Base-by-base conservation (phyloP, 495 filamentous ascomycete species). In the Neurospora sp. region DNA sequence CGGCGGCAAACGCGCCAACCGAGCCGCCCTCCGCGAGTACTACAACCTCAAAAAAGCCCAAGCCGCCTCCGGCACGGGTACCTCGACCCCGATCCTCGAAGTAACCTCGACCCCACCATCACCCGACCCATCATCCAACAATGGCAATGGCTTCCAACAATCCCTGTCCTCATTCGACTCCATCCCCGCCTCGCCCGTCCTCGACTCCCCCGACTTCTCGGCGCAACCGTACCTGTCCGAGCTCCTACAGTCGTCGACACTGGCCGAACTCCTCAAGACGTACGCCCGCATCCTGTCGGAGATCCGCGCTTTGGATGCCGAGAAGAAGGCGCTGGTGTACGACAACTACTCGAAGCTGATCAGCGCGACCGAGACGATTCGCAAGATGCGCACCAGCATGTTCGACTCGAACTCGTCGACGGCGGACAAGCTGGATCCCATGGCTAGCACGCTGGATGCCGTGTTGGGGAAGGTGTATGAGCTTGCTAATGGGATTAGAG, bases 331-430 rank as follows among this genome's bases (percentile, higher is more conserved):
- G 31, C 84, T 99, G 47, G 96, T 99, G 5, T 99, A 99, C 80
- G 96, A 99, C 80, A 99, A 99, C 80, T 99, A 98, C 81, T 93
- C 89, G 74, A 98, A 98, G 84, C 83, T 99, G 77, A 98, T 99
- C 74, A 88, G 89, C 20, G 96, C 96, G 18, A 98, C 96, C 16
- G 94, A 97, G 80, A 98, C 95, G 14, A 99, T 99, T 78, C 87
- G 93, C 35, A 74, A 82, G 82, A 94, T 94, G 92, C 82, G 91
- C 44, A 82, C 85, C 22, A 91, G 89, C 75, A 94, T 93, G 91
- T 61, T 61, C 6, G 53, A 61, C 6, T 35, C 53, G 53, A 61
- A 61, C 14, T 7, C 27, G 53, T 16, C 22, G 53, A 61, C 53
- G 22, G 53, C 2, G 12, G 89, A 91, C 72, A 89, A 89, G n/a